Evolutionary conservation across 2,329 filamentous ascomycete genomes (phyloP).

Genomic region (Curvularia eragrostidis): DNA sequence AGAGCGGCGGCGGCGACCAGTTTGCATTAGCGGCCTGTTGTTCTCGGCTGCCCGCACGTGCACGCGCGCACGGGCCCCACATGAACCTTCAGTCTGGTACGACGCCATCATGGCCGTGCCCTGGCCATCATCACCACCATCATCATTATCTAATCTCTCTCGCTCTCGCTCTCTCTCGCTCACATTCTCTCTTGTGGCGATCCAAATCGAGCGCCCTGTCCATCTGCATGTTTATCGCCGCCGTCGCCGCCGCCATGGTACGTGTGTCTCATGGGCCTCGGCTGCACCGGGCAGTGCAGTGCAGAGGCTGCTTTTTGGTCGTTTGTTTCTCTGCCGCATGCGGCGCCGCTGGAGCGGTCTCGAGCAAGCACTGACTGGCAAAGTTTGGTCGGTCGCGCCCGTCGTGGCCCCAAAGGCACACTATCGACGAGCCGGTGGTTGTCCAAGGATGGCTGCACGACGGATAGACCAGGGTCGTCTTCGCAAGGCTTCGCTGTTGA

Average conservation of each 20-base stretch:
- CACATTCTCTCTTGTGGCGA: too few relatives aligned
- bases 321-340: slow-evolving; percentile 1
- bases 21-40: slow-evolving; percentile 20
- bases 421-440: neutral
- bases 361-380: neutral
- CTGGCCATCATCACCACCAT: neutral
- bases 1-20: slow-evolving; percentile 1
- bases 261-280: slow-evolving; percentile 1
- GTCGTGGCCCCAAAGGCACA: neutral
- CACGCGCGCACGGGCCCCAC: neutral
- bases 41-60: slow-evolving; percentile 14
- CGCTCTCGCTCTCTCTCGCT: neutral
- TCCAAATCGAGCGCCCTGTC: neutral
- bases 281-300: neutral
- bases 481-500: neutral
- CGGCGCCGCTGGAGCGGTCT: slow-evolving; percentile 7
- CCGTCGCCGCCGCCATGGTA: neutral
- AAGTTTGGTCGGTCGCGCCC: neutral
- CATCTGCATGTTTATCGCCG: too few relatives aligned
- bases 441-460: neutral
- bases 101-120: slow-evolving; percentile 8
- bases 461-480: neutral
- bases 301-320: neutral
- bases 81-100: slow-evolving; percentile 8
- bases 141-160: slow-evolving; percentile 17